Evolutionary conservation across 2,329 filamentous ascomycete species (phyloP), one percentile per base, ranked within the genome.

Genomic region (Simplicillium aogashimaense): DNA sequence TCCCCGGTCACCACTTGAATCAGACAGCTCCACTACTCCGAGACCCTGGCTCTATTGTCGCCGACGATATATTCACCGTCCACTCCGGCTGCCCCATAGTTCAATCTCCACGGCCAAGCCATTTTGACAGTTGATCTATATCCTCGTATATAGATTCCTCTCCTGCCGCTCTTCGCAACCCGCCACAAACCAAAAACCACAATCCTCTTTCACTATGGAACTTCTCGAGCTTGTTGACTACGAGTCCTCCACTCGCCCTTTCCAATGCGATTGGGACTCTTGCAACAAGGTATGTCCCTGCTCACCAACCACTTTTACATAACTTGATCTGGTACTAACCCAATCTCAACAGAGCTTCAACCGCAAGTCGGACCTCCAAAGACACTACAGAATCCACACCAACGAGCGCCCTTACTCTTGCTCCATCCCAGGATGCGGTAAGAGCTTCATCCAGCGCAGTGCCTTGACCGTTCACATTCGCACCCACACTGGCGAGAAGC

Each of bases 401-500:
- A 83, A 83, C 53, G 79, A 83, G 58, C 66, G 79, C 15, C 80
- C 80, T 9, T 83, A 82, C 55, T 67, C 70, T 25, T 84, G 79
- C 59, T 65, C 64, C 41, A 72, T 67, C 8, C 67, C 67, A 8
- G 74, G 71, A 6, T 84, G 80, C 53, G 75, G 76, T 35, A 83
- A 84, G 62, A 78, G 76, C 57, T 84, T 84, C 57, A 83, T 83
- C 47, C 80, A 84, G 52, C 67, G 78, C 45, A 83, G 79, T 57
- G 80, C 80, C 31, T 59, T 84, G 48, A 83, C 78, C 3, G 80
- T 84, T 32, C 81, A 85, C 55, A 80, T 79, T 42, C 73, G 81
- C 47, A 83, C 78, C 11, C 81, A 83, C 47, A 83, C 78, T 1
- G 78, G 79, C 42, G 81, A 84, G 63, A 85, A 84, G 58, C 81